Base-by-base conservation (phyloP, 441 rosid genomes). In the Biscutella laevigata region DNA sequence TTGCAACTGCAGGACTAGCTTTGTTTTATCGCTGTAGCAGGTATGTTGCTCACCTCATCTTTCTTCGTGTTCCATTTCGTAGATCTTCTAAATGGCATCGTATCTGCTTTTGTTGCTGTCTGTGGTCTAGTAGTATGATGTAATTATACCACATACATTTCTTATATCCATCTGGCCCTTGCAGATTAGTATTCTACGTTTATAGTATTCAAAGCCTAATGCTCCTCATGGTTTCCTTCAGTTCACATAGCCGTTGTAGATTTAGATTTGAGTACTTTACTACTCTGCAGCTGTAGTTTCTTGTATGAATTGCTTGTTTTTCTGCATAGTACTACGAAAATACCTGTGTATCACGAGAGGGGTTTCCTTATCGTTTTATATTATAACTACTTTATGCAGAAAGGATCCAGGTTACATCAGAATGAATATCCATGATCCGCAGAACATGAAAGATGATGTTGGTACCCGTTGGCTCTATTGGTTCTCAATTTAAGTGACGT, bases 401-500 rank as follows among this genome's bases (percentile, higher is more conserved):
- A 92, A 86, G 77, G 95, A 92, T 77, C 97, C 97, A 2, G 99
- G 97, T 57, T 92, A 72, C 73, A 80, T 92, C 71, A 81, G 71
- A 77, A 78, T 73, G 88, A 89, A 75, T 58, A 72, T 66, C n/a
- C 86, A 75, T 62, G 95, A 86, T 79, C 75, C 77, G 10, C 83
- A 78, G 62, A 86, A 51, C 70, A 77, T 77, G 74, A 88, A 89
- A 73, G 99, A 92, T 73, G 97, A 92, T 70, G 97, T 92, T 60
- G 28, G 95, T 70, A 59, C 37, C 64, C n/a, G 10, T 50, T 66
- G 37, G 53, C 62, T 53, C 64, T 49, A 26, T 34, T 34, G 12
- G 25, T 39, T 64, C 28, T 48, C 15, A 34, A 57, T 40, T 57
- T 38, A 14, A 39, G 13, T 42, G 45, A 35, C 44, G 5, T 44